Conservation (phyloP, 331 rosid species). For the Cydonia oblonga region DNA sequence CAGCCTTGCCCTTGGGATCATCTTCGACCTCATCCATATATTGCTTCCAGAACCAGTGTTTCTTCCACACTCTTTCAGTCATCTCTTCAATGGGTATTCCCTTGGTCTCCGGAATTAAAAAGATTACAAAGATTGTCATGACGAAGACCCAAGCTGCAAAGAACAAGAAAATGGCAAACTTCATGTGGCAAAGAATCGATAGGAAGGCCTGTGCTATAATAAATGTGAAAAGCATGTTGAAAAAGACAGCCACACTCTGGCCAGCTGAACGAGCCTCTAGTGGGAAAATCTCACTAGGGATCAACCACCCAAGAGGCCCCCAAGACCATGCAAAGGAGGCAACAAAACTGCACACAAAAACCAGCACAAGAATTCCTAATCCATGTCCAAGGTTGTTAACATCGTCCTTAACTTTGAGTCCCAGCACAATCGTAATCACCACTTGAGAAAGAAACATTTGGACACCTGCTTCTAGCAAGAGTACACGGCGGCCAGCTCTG, state of each 20-base stretch:
- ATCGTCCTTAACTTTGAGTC: constrained; percentile 34
- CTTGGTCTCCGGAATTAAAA: constrained; percentile 56
- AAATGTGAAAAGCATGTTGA: constrained; percentile 58
- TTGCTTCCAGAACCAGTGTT: constrained; percentile 67
- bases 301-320: constrained; percentile 74
- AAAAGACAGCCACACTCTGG: constrained; percentile 45
- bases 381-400: constrained; percentile 23
- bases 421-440: constrained; percentile 28
- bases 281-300: constrained; percentile 64
- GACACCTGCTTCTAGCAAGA: constrained; percentile 57
- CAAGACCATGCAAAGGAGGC: constrained; percentile 73
- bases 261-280: constrained; percentile 57
- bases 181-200: constrained; percentile 49
- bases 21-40: constrained; percentile 15
- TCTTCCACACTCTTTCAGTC: constrained; percentile 59
- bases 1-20: neutral
- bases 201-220: constrained; percentile 51
- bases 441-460: constrained; percentile 70
- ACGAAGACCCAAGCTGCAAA: constrained; percentile 46
- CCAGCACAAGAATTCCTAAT: constrained; percentile 36
- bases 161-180: constrained; percentile 56
- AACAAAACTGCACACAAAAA: constrained; percentile 52
- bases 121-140: constrained; percentile 35
- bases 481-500: constrained; percentile 51
- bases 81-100: constrained; percentile 60